These are phyloP conservation scores for Clavariopsis aquatica DNA, from an alignment of 495 filamentous ascomycete species.

Conservation along the genomic window DNA sequence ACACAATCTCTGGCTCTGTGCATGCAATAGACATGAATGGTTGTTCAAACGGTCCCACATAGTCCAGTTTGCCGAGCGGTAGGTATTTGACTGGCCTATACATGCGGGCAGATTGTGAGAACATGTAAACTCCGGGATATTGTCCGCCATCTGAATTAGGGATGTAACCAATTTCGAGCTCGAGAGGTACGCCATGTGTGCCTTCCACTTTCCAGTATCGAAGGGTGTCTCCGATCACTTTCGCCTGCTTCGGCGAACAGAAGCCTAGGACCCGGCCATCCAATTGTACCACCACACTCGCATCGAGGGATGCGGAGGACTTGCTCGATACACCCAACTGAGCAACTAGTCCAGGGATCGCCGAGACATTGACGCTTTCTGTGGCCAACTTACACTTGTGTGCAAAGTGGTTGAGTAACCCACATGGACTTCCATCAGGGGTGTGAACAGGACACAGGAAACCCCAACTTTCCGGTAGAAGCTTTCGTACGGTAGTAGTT, in stretches of 20 bases:
- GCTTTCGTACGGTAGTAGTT: constrained; percentile 92
- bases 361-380: constrained; percentile 64
- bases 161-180: constrained; percentile 89
- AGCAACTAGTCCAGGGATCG: constrained; percentile 67
- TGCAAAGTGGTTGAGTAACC: constrained; percentile 89
- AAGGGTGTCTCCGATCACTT: constrained; percentile 75
- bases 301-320: constrained; percentile 71
- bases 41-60: constrained; percentile 90
- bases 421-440: constrained; percentile 92
- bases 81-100: constrained; percentile 90
- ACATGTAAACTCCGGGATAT: constrained; percentile 95
- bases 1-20: constrained; percentile 76
- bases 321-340: constrained; percentile 74
- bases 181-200: constrained; percentile 74
- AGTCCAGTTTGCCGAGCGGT: constrained; percentile 78
- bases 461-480: constrained; percentile 95
- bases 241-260: constrained; percentile 80
- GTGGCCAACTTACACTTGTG: constrained; percentile 94
- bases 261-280: constrained; percentile 89
- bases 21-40: constrained; percentile 98
- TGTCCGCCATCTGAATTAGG: constrained; percentile 84
- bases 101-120: constrained; percentile 81
- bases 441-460: constrained; percentile 98
- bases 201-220: constrained; percentile 96
- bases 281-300: constrained; percentile 83